Evolutionary conservation across 2,329 filamentous ascomycete species (phyloP), one percentile per base, ranked within the genome.

Genomic region (Teratosphaeria epicoccoides): DNA sequence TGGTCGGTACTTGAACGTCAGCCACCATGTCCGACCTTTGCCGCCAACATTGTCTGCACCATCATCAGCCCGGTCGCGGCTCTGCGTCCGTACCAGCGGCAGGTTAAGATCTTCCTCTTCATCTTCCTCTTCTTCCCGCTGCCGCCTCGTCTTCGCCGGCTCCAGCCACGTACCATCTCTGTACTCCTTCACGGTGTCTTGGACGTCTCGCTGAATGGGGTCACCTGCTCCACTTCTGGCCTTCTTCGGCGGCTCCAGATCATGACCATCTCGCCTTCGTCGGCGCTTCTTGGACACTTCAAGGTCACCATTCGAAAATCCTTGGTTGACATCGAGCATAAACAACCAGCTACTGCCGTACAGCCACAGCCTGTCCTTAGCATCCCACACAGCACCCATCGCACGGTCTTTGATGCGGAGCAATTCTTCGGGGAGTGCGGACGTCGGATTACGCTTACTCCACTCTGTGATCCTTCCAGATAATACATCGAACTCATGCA

Each of bases 1-100:
- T n/a, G 90, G 87, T 53, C 90, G 80, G 70, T 97, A 98, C 70
- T 95, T 94, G 76, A 86, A 89, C 4, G 90, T 95, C 66, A 84
- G 81, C 88, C 89, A 97, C 72, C 74, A 79, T 6, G 49, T 66
- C 53, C 57, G 62, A 29, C 63, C 54, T 25, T 61, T 53, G 20
- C 72, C 70, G 49, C 72, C 68, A 12, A 63, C 63, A 23, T 70
- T 66, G 12, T 70, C 63, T 43, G 72, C 70, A n/a, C 66, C 69
- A 23, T 71, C 70, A 37, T 65, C 66, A 6, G 61, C 60, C 2
- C 64, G 60, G 60, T 76, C 66, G 46, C 71, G 55, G 71, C 66
- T 44, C 71, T 68, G 20, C 65, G 66, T 24, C 69, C 43, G n/a
- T 24, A 50, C 45, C 14, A 54, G 49, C 37, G 6, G 33, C 33